Evolutionary conservation across 192 early-diverging fungal species (phyloP).

Genomic region (Geranomyces variabilis): DNA sequence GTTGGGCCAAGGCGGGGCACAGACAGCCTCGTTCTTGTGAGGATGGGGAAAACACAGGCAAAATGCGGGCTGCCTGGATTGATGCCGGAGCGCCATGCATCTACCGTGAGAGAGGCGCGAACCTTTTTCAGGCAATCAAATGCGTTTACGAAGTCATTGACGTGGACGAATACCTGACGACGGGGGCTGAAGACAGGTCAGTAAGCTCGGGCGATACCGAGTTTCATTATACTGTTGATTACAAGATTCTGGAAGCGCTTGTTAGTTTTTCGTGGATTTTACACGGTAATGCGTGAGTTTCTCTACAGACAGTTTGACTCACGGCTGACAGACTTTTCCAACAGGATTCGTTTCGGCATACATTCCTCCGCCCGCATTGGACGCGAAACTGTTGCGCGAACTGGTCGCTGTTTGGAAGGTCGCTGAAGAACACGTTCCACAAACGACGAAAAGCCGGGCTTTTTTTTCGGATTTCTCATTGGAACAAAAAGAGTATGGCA

Average conservation of each 20-base stretch:
- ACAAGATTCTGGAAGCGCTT: background rate
- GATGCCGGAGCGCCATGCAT: no score
- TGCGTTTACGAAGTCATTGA: background rate
- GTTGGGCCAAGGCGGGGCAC: no score
- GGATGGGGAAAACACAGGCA: no score
- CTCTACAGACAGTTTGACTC: no score
- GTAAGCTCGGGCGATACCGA: background rate
- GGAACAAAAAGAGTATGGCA: background rate
- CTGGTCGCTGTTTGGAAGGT: no score
- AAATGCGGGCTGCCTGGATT: no score
- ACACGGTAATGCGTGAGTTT: background rate
- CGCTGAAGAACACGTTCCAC: no score
- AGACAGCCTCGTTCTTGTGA: no score
- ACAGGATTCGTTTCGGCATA: constrained; percentile 4
- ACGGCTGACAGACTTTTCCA: no score
- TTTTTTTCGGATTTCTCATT: background rate
- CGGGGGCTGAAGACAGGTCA: background rate
- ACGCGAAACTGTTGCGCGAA: background rate
- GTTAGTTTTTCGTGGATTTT: constrained; percentile 5
- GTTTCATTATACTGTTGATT: background rate
- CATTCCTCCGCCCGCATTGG: constrained; percentile 1
- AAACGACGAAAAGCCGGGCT: background rate
- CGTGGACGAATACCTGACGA: constrained; percentile 1
- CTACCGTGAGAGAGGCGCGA: no score
- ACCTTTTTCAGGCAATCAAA: constrained; percentile 3